Base-by-base conservation (phyloP, 768 basidiomycete species). In the Steccherinum ochraceum region DNA sequence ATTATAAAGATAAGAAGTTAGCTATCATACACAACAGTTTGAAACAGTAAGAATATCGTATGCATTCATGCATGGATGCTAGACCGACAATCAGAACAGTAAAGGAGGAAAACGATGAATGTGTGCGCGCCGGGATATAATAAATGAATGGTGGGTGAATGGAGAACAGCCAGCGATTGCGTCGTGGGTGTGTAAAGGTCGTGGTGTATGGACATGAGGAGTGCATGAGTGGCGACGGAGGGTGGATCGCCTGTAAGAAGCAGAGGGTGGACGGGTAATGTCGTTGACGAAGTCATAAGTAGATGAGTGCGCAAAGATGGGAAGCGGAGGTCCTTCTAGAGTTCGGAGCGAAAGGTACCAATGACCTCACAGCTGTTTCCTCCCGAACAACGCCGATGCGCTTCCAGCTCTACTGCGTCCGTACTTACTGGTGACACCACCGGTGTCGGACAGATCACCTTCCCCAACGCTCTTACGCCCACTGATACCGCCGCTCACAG, bases 401-500 rank as follows among this genome's bases (percentile, higher is more conserved):
- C 51, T 56, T 19, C 51, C 48, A 10, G 51, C 51, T 24, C 55
- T 35, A n/a, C 35, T 61, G 55, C 40, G 64, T 60, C 27, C 65
- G 59, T 43, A 59, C 52, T 52, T 67, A 56, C 52, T 40, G 39
- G 54, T 56, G n/a, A 59, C 60, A 42, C 52, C 30, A 35, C 30
- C 52, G 19, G 49, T 24, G 44, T 56, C 61, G 12, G 24, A 45
- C 11, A 55, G 46, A 13, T 51, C 53, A 21, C 52, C 47, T 10
- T 61, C 64, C 10, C 56, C 63, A 10, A 56, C 60, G 13, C 61
- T 62, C 35, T 62, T 62, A 25, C 60, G 59, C 2, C 65, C 61
- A 18, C 58, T 58, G 12, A 48, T 48, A 19, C 50, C 19, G 20
- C 46, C 50, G 20, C 52, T 43, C 39, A 40, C 49, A 12, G 65